phyloP scores from a whole-genome alignment of 2,329 filamentous ascomycete species.

The Aspergillus pseudonomiae region DNA sequence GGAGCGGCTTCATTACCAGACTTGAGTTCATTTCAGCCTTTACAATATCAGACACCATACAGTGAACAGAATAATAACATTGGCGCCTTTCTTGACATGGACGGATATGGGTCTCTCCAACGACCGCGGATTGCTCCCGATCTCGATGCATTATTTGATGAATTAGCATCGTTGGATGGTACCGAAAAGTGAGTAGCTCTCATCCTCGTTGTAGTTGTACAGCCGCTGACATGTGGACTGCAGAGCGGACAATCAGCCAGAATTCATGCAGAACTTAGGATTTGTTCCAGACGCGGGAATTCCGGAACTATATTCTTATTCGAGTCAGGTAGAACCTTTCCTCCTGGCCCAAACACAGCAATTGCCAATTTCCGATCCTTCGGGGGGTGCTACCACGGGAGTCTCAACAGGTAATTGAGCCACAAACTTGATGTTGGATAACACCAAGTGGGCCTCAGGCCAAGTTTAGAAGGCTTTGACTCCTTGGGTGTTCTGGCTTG shows the following conservation, averaged over 20 bases:
- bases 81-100: constrained; percentile 33
- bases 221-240: constrained; percentile 15
- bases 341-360: constrained; percentile 35
- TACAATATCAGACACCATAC: constrained; percentile 32
- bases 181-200: constrained; percentile 46
- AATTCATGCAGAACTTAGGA: constrained; percentile 44
- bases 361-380: constrained; percentile 21
- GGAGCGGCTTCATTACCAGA: constrained; percentile 25
- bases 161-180: constrained; percentile 60
- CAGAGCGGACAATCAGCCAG: constrained; percentile 39
- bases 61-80: constrained; percentile 32
- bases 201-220: neutral
- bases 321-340: constrained; percentile 38
- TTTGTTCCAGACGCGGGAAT: constrained; percentile 41
- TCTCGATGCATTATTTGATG: constrained; percentile 59
- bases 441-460: neutral
- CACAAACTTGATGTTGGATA: neutral
- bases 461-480: neutral
- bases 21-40: constrained; percentile 26
- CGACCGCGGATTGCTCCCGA: constrained; percentile 39
- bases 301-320: constrained; percentile 41
- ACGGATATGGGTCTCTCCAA: constrained; percentile 30
- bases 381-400: constrained; percentile 23
- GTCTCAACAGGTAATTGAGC: constrained; percentile 20
- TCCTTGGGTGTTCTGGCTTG: neutral